Conservation (phyloP, 768 basidiomycete species). For the Bullera alba region DNA sequence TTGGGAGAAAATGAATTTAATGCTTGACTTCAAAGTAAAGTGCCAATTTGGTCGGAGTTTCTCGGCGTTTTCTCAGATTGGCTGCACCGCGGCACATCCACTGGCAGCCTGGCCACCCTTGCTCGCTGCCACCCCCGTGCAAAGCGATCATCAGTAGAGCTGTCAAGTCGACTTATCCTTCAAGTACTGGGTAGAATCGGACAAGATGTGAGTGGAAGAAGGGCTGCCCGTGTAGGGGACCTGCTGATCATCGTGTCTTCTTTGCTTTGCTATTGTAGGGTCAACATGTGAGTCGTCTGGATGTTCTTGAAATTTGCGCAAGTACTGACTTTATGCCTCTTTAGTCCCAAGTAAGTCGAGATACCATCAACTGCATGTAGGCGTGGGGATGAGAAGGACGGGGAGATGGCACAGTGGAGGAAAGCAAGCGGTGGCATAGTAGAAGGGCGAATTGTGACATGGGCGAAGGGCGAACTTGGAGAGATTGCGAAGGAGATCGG, state of each 20-base stretch:
- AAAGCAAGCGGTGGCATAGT: too few species aligned
- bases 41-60: conserved; percentile 26
- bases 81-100: background rate
- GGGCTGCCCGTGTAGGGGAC: background rate
- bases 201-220: conserved; percentile 26
- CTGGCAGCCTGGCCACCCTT: background rate
- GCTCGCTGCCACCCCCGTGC: background rate
- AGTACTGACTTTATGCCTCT: conserved; percentile 18
- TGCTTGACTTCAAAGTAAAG: background rate
- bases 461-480: too few species aligned
- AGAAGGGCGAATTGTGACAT: too few species aligned
- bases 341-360: conserved; percentile 38
- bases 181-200: conserved; percentile 8
- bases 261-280: conserved; percentile 24
- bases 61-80: conserved; percentile 27
- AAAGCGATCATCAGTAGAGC: background rate
- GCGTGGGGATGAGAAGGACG: too few species aligned
- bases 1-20: conserved; percentile 13
- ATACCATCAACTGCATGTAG: too few species aligned
- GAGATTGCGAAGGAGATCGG: too few species aligned
- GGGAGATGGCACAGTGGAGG: too few species aligned
- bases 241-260: conserved; percentile 23
- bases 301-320: background rate
- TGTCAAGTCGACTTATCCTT: conserved; percentile 9
- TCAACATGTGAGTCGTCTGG: conserved; percentile 40